Evolutionary conservation across 768 basidiomycete genomes (phyloP), one percentile per base, ranked within the genome.

Genomic region (Sporobolomyces roseus): DNA sequence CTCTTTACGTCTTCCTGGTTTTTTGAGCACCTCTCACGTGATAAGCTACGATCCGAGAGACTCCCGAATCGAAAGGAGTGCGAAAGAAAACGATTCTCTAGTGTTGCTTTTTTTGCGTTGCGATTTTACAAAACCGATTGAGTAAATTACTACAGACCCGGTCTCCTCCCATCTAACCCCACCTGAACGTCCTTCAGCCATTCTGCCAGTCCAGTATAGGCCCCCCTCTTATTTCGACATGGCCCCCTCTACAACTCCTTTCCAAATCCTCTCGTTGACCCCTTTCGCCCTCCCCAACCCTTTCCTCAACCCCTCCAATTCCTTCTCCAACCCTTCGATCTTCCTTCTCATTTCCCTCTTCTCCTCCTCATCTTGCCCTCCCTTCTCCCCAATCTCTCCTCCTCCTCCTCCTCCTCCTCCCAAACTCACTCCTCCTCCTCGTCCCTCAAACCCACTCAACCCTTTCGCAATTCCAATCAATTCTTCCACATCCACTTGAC

Each of bases 261-360:
- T 76, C 81, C 81, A 82, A 78, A 82, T 80, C 65, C 75, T 75
- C 45, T 81, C 80, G 69, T 81, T 81, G 59, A 81, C 75, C 62
- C 76, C 73, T 19, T 74, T 71, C 9, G 80, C 79, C 63, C 74
- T 75, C 4, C 76, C 79, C 23, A 82, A 65, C 51, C 78, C 74
- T 21, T 72, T 71, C 70, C 73, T 75, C 8, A 81, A 72, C 30
- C 56, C 63, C 35, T 75, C 78, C 45, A 80, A 75, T 72, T 82
- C 79, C 30, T 65, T 76, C 66, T 79, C 71, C 23, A 81, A 63
- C 10, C 68, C 66, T 21, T 74, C 68, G 13, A 77, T 58, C 56
- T 29, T 23, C 41, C 32, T 53, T 48, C 51, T 52, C 61, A 25
- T 25, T 58, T 21, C 14, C 65, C 19, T 33, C 53, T 5, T 41